Base-by-base conservation (phyloP, 768 basidiomycete genomes). In the Lactarius quietus region DNA sequence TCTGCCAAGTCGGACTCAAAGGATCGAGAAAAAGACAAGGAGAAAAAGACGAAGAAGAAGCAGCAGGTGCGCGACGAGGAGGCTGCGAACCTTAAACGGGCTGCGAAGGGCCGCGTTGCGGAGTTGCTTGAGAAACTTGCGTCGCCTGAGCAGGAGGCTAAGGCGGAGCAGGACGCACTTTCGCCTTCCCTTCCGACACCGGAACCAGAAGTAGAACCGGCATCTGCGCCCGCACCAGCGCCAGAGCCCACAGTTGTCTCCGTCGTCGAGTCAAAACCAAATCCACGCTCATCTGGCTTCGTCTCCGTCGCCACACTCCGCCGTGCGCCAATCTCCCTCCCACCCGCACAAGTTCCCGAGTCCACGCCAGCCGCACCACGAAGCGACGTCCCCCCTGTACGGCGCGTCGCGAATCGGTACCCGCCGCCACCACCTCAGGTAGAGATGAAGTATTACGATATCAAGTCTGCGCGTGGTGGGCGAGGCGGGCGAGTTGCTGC, bases 271-370 rank as follows among this genome's bases (percentile, higher is more conserved):
- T 53, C 52, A 69, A 73, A 48, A 76, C 77, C 33, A 74, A 86
- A 90, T 72, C 87, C 88, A 33, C 85, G 89, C 3, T 91, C 89
- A 2, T 90, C 88, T 58, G 90, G 89, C 1, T 92, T 92, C 70
- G 80, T 90, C 23, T 85, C 89, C 0, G 82, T 90, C 15, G 79
- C 82, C 6, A 83, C 83, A 0, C 78, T 84, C 57, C 83, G 82
- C 60, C 65, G 65, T 9, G 57, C 65, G 6, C 65, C 65, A 1
- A 62, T 66, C 15, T 52, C 51, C 2, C 56, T 66, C 48, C 48
- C 64, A 20, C 23, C 43, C n/a, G n/a, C n/a, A n/a, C n/a, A n/a
- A 3, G 43, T 23, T 10, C 45, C 64, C 18, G 51, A 17, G 7
- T 45, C 43, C 2, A 28, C 45, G 20, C 15, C 36, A 20, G 1